Conservation (phyloP, 495 filamentous ascomycete genomes). For the Parachaetomium inaequale region DNA sequence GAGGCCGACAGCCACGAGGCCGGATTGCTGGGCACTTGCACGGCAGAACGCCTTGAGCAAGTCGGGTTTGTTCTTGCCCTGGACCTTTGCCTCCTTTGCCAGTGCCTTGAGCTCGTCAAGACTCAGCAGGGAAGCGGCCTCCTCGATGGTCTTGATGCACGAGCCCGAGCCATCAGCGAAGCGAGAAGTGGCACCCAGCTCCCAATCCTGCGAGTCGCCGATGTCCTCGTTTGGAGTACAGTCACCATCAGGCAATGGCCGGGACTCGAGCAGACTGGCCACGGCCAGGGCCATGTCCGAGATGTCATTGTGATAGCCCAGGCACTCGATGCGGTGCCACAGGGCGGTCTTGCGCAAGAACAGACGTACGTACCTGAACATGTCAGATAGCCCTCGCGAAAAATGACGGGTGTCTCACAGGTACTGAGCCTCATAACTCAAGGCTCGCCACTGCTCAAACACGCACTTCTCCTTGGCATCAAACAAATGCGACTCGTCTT, state of each 20-base stretch:
- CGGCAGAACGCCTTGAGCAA: slow-evolving; percentile 66
- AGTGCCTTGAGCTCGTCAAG: slow-evolving; percentile 83
- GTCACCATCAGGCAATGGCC: slow-evolving; percentile 8
- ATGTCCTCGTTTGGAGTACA: not conserved
- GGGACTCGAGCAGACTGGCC: slow-evolving; percentile 45
- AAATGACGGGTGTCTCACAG: slow-evolving; percentile 53
- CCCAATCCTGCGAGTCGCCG: slow-evolving; percentile 40
- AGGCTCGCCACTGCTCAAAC: slow-evolving; percentile 67
- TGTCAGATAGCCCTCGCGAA: slow-evolving; percentile 12
- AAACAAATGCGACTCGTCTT: slow-evolving; percentile 87
- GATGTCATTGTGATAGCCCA: slow-evolving; percentile 82
- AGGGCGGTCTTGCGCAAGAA: slow-evolving; percentile 92
- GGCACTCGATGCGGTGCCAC: slow-evolving; percentile 79
- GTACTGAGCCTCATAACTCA: slow-evolving; percentile 88
- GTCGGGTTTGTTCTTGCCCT: slow-evolving; percentile 86
- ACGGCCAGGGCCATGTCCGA: slow-evolving; percentile 65
- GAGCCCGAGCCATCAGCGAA: slow-evolving; percentile 78
- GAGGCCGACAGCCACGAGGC: slow-evolving; percentile 60
- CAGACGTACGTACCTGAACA: slow-evolving; percentile 72
- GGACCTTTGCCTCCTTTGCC: slow-evolving; percentile 80
- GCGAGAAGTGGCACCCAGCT: slow-evolving; percentile 53
- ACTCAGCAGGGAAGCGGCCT: slow-evolving; percentile 74
- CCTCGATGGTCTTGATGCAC: slow-evolving; percentile 73
- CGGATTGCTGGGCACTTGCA: slow-evolving; percentile 67
- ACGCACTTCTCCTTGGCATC: slow-evolving; percentile 72